A percentile compares a stretch with the other conserved stretches of the same genome.
Evolutionary conservation across 2,329 filamentous ascomycete genomes (phyloP).

Genomic region (Fusarium incarnatum): DNA sequence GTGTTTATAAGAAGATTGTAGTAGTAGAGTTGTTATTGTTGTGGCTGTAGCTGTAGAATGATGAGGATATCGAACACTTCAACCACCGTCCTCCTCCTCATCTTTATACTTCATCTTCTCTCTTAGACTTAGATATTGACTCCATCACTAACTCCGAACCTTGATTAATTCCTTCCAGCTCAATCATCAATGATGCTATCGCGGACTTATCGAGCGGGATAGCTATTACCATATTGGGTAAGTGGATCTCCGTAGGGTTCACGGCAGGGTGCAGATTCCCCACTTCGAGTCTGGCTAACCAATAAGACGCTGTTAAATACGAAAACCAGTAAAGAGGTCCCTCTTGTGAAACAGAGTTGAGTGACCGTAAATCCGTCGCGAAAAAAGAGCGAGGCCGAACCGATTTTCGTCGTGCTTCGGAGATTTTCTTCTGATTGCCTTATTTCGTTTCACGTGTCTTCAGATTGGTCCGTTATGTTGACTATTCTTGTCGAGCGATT

Average conservation of each 20-base stretch:
- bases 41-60: not conserved
- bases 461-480: not conserved
- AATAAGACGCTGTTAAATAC: slow-evolving; percentile 26
- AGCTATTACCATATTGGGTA: slow-evolving; percentile 21
- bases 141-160: not conserved
- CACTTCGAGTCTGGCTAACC: rapidly evolving
- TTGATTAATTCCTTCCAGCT: slow-evolving; percentile 9
- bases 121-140: rapidly evolving
- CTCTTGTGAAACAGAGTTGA: not conserved
- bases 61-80: not conserved
- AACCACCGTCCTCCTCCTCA: not conserved
- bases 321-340: slow-evolving; percentile 7
- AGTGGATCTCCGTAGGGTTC: slow-evolving; percentile 1
- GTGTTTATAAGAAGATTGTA: not conserved
- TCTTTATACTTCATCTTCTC: not conserved
- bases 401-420: not conserved
- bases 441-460: not conserved
- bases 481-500: rapidly evolving
- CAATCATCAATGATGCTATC: slow-evolving; percentile 17
- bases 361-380: not conserved
- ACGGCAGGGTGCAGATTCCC: not conserved
- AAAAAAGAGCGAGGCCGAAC: not conserved
- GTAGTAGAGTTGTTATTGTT: not conserved
- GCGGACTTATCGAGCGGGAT: slow-evolving; percentile 5
- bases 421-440: rapidly evolving